Evolutionary conservation across 2,329 filamentous ascomycete genomes (phyloP).

Genomic region (Seiridium cupressi): DNA sequence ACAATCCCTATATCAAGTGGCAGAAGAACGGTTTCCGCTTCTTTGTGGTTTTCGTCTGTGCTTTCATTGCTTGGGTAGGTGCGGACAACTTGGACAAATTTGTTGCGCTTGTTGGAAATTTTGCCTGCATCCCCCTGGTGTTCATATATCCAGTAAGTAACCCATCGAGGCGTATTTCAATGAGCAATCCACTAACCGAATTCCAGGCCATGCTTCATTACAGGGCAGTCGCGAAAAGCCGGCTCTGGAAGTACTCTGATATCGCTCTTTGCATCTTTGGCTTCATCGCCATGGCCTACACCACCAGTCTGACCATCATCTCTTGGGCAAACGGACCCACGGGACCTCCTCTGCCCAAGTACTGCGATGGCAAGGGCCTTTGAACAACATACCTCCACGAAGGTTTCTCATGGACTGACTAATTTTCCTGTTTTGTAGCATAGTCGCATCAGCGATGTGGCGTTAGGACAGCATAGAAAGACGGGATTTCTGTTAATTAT

Average conservation of each 20-base stretch:
- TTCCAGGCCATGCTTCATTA: constrained; percentile 86
- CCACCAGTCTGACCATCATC: constrained; percentile 79
- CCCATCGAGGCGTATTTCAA: not conserved
- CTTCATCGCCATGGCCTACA: constrained; percentile 85
- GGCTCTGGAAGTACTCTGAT: constrained; percentile 68
- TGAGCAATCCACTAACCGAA: constrained; percentile 27
- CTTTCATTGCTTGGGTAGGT: constrained; percentile 85
- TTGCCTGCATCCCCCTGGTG: constrained; percentile 94
- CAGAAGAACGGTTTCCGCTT: constrained; percentile 98
- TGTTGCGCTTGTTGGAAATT: constrained; percentile 92
- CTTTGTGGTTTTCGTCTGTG: constrained; percentile 83
- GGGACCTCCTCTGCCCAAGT: constrained; percentile 45
- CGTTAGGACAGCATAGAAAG: constrained; percentile 7
- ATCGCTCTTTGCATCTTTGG: constrained; percentile 79
- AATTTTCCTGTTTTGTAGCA: constrained; percentile 16
- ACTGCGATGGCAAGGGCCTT: constrained; percentile 46
- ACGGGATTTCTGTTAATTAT: not conserved
- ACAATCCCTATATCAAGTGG: constrained; percentile 99
- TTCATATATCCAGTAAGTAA: constrained; percentile 92
- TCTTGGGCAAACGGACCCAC: constrained; percentile 71
- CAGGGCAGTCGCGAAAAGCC: constrained; percentile 70
- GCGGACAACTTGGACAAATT: constrained; percentile 96
- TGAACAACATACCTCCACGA: constrained; percentile 10
- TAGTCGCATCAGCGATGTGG: constrained; percentile 19
- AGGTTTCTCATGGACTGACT: constrained; percentile 6